These are phyloP conservation scores for Papilionanthe hybrid DNA, from an alignment of 116 monocot species.

Conservation along the genomic window DNA sequence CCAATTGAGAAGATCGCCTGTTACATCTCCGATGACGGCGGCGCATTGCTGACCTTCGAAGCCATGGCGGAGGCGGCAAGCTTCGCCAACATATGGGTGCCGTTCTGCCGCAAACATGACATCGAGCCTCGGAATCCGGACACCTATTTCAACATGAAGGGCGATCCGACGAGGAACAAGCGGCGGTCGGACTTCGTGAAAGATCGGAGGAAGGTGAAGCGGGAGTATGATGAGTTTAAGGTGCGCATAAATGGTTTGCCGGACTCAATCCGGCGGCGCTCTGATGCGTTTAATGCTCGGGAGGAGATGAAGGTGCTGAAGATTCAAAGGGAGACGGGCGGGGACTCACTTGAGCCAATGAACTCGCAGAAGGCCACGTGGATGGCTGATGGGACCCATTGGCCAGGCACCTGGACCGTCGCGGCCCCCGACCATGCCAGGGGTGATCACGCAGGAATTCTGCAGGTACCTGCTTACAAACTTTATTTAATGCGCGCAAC, in stretches of 20 bases:
- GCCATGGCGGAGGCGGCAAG: constrained; percentile 35
- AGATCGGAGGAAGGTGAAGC: constrained; percentile 1
- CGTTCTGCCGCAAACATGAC: constrained; percentile 42
- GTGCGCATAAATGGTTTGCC: constrained; percentile 7
- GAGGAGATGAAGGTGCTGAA: constrained; percentile 5
- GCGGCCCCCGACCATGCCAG: constrained; percentile 1
- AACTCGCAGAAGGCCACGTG: constrained; percentile 10
- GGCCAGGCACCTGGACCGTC: constrained; percentile 10
- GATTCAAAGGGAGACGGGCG: not conserved
- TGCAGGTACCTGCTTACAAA: not conserved
- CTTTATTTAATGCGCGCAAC: too few species aligned
- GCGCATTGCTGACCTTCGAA: constrained; percentile 20
- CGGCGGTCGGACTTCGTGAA: not conserved
- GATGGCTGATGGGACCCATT: constrained; percentile 16
- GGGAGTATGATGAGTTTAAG: constrained; percentile 19
- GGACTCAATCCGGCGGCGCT: constrained; percentile 3
- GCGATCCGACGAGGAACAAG: constrained; percentile 11
- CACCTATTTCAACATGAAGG: constrained; percentile 9
- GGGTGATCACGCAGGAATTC: constrained; percentile 7
- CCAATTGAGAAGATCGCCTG: constrained; percentile 40
- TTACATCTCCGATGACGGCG: constrained; percentile 31
- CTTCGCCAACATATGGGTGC: constrained; percentile 46
- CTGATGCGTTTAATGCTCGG: constrained; percentile 9
- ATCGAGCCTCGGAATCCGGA: constrained; percentile 28
- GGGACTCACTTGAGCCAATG: not conserved